Evolutionary conservation across 495 filamentous ascomycete species (phyloP).

Genomic region (Thozetella sp.): DNA sequence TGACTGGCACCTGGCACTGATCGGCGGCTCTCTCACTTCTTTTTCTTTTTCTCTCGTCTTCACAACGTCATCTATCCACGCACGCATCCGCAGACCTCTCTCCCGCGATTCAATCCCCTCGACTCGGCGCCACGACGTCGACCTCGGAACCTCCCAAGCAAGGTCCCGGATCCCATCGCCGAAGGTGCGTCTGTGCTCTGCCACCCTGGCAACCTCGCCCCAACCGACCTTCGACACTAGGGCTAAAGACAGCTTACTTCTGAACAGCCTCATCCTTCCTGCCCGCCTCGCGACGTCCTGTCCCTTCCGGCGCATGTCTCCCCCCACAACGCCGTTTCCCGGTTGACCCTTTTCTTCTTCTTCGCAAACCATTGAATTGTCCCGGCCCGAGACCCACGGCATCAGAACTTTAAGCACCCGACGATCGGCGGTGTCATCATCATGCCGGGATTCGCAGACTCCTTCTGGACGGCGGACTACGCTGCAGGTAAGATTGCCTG

Average conservation of each 20-base stretch:
- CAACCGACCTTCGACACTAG: background rate
- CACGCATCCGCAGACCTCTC: background rate
- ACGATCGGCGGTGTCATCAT: slow-evolving; percentile 17
- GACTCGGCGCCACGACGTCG: background rate
- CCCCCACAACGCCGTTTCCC: background rate
- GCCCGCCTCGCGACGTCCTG: background rate
- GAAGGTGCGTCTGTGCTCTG: slow-evolving; percentile 1
- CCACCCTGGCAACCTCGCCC: background rate
- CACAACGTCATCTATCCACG: background rate
- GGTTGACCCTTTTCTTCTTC: background rate
- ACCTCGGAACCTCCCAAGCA: too few species aligned
- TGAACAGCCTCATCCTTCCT: background rate
- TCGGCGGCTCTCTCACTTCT: background rate
- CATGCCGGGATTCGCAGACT: slow-evolving; percentile 90
- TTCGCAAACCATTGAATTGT: background rate
- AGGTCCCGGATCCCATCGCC: too few species aligned
- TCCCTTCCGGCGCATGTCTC: background rate
- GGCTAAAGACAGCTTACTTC: slow-evolving; percentile 1
- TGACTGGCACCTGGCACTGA: background rate
- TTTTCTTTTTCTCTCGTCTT: background rate
- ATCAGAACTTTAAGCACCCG: background rate
- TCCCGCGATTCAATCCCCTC: background rate
- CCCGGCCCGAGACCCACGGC: background rate
- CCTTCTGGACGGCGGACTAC: slow-evolving; percentile 95
- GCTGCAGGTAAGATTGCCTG: slow-evolving; percentile 65